phyloP scores from a whole-genome alignment of 2,329 filamentous ascomycete genomes.

The Hymenoscyphus fructigenus region DNA sequence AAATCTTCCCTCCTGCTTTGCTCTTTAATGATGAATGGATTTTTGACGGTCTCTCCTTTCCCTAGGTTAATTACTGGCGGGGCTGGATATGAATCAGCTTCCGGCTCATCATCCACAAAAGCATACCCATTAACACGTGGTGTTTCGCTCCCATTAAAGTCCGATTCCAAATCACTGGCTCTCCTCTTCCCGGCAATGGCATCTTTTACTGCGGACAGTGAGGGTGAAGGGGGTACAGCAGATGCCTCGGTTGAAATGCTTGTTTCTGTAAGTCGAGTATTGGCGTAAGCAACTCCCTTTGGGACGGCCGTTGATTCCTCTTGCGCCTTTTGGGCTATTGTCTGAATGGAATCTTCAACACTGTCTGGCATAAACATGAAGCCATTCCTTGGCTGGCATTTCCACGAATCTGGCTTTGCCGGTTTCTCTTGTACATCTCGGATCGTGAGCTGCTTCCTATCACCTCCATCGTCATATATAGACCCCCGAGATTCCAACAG shows the following conservation, averaged over 20 bases:
- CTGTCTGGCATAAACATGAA: constrained; percentile 83
- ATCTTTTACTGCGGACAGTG: constrained; percentile 78
- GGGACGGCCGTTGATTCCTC: constrained; percentile 70
- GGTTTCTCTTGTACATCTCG: constrained; percentile 69
- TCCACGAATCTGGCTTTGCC: constrained; percentile 76
- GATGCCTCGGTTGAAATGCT: constrained; percentile 39
- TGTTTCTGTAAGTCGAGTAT: constrained; percentile 71
- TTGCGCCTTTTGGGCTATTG: constrained; percentile 67
- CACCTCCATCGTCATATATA: constrained; percentile 54
- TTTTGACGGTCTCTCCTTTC: constrained; percentile 62
- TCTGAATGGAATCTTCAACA: constrained; percentile 58
- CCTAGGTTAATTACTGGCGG: constrained; percentile 56
- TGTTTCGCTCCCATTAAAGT: constrained; percentile 64
- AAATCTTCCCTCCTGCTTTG: constrained; percentile 75
- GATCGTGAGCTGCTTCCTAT: constrained; percentile 60
- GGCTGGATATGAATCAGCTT: constrained; percentile 43
- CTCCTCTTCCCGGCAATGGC: constrained; percentile 75
- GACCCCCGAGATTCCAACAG: constrained; percentile 46
- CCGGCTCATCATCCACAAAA: constrained; percentile 82
- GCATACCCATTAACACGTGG: constrained; percentile 91
- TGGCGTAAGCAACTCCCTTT: constrained; percentile 75
- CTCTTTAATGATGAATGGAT: constrained; percentile 77
- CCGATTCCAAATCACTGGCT: constrained; percentile 60
- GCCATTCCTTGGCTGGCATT: constrained; percentile 70
- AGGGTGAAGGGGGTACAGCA: constrained; percentile 71